phyloP scores from a whole-genome alignment of 2,329 filamentous ascomycete species.

The Diaporthe ilicicola region DNA sequence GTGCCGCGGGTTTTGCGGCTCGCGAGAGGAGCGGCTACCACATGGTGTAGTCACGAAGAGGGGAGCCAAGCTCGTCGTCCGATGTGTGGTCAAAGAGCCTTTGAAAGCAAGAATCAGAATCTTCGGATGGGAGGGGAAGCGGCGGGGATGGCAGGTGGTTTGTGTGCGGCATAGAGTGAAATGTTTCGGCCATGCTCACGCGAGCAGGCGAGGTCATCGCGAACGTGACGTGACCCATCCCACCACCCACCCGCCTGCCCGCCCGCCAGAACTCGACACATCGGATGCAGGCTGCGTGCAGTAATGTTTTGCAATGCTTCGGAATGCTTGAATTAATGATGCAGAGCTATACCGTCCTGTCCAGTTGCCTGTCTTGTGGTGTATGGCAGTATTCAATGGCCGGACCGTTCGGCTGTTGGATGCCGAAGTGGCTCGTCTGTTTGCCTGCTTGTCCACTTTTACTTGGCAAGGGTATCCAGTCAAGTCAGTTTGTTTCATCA shows the following conservation, averaged over 20 bases:
- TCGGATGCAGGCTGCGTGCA: neutral
- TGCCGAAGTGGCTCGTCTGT: no score
- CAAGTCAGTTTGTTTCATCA: constrained; percentile 6
- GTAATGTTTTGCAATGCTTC: neutral
- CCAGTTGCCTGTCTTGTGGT: neutral
- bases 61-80: neutral
- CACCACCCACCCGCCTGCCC: no score
- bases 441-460: neutral
- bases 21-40: constrained; percentile 7
- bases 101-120: neutral
- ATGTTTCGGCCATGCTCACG: constrained; percentile 9
- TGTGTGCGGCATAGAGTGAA: constrained; percentile 10
- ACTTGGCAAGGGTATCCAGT: constrained; percentile 9
- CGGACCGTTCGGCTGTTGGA: no score
- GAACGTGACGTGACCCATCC: constrained; percentile 16
- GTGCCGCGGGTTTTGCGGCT: neutral
- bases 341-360: no score
- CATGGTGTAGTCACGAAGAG: neutral
- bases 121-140: constrained; percentile 15
- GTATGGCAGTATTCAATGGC: no score
- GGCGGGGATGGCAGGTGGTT: constrained; percentile 8
- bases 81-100: neutral
- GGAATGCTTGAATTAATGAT: neutral
- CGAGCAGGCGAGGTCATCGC: constrained; percentile 10
- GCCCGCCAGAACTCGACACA: no score